Percentiles rank a stretch among this genome's conserved stretches.
Evolutionary conservation across 2,329 filamentous ascomycete species (phyloP).

Genomic region (Tolypocladium ovalisporum): DNA sequence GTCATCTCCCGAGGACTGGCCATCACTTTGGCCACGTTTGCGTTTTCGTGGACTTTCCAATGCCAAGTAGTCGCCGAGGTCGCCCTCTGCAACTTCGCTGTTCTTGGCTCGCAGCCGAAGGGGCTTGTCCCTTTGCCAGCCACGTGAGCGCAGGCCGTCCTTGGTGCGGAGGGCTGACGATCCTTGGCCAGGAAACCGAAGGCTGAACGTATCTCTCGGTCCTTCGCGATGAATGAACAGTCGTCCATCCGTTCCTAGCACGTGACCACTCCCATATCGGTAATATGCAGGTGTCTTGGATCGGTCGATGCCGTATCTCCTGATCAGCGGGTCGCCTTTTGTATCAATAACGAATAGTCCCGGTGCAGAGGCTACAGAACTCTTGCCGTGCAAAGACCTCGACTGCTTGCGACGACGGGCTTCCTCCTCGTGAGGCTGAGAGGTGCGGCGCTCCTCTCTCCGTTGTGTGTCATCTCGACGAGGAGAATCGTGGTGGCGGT

Average conservation of each 20-base stretch:
- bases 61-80: constrained; percentile 36
- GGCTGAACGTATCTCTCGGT: constrained; percentile 43
- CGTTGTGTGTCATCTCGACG: constrained; percentile 3
- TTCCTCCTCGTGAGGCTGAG: constrained; percentile 1
- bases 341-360: constrained; percentile 52
- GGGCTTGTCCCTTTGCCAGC: constrained; percentile 23
- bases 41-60: constrained; percentile 31
- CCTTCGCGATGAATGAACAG: constrained; percentile 58
- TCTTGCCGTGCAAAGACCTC: background rate
- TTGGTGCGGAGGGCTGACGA: constrained; percentile 23
- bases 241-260: constrained; percentile 54
- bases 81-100: constrained; percentile 8
- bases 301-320: constrained; percentile 63
- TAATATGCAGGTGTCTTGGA: constrained; percentile 62
- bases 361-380: constrained; percentile 6
- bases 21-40: constrained; percentile 19
- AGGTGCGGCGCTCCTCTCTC: constrained; percentile 4
- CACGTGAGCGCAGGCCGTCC: constrained; percentile 34
- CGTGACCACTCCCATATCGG: constrained; percentile 54
- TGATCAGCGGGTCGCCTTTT: constrained; percentile 65
- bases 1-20: constrained; percentile 33
- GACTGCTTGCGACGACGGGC: background rate
- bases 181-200: constrained; percentile 32
- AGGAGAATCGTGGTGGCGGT: constrained; percentile 7
- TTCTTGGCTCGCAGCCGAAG: constrained; percentile 26